Conservation (phyloP, 352 stramenopile species). For the Phytophthora constricta region DNA sequence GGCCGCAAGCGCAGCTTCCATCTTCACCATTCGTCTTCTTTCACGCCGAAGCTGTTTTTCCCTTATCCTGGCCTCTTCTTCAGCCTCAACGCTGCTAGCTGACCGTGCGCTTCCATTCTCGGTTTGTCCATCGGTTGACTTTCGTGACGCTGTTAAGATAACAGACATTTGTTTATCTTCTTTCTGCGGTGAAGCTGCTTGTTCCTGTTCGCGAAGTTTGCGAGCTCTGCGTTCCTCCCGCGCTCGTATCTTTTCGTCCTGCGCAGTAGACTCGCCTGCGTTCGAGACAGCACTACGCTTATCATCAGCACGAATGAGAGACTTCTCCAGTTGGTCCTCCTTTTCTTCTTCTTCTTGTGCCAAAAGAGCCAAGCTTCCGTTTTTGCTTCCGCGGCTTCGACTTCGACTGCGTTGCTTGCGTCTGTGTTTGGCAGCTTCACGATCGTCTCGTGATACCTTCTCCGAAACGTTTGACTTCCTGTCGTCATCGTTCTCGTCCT, state of each 20-base stretch:
- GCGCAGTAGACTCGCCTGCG: not conserved
- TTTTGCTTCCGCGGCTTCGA: constrained; percentile 24
- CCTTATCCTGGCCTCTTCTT: constrained; percentile 26
- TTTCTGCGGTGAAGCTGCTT: constrained; percentile 12
- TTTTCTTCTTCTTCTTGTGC: not conserved
- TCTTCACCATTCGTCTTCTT: constrained; percentile 38
- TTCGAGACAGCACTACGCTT: not conserved
- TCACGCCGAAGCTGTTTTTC: constrained; percentile 47
- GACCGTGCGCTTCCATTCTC: constrained; percentile 15
- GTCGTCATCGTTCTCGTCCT: not conserved
- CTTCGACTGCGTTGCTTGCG: constrained; percentile 13
- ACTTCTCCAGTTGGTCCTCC: constrained; percentile 5
- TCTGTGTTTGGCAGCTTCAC: constrained; percentile 16
- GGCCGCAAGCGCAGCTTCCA: constrained; percentile 46
- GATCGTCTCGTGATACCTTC: not conserved
- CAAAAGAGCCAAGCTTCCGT: constrained; percentile 1
- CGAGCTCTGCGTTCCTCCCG: constrained; percentile 28
- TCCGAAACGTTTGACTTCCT: not conserved
- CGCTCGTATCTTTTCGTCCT: constrained; percentile 24
- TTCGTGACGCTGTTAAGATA: constrained; percentile 19
- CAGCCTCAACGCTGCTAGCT: constrained; percentile 20
- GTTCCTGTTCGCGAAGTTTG: constrained; percentile 32
- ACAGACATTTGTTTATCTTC: constrained; percentile 1
- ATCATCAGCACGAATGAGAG: constrained; percentile 2
- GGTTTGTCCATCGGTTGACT: constrained; percentile 9